A percentile compares a stretch with the other conserved stretches of the same genome.
phyloP scores from a whole-genome alignment of 805 yeast species.

The Yarrowia alimentaria region DNA sequence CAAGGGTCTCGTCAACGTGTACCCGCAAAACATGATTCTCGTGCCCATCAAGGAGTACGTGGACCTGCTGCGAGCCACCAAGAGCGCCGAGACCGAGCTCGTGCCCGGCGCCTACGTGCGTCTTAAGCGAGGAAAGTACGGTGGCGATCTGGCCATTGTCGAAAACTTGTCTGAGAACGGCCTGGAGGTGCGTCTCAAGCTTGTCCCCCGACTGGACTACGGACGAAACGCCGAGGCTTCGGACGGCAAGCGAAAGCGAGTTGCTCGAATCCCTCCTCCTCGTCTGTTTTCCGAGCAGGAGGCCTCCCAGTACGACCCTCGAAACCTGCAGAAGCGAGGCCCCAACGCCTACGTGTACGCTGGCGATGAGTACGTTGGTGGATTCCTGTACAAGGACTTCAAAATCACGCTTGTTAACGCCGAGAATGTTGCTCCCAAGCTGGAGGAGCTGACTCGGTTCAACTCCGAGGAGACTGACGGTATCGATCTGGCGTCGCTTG shows the following conservation, averaged over 20 bases:
- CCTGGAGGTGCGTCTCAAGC: slow-evolving; percentile 85
- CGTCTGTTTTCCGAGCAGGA: slow-evolving; percentile 84
- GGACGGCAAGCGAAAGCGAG: slow-evolving; percentile 52
- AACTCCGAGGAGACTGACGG: slow-evolving; percentile 75
- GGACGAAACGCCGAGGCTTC: slow-evolving; percentile 51
- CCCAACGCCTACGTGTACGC: slow-evolving; percentile 65
- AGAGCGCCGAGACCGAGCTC: slow-evolving; percentile 80
- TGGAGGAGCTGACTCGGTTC: slow-evolving; percentile 84
- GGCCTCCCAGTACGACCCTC: slow-evolving; percentile 80
- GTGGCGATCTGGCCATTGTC: slow-evolving; percentile 89
- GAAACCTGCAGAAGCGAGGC: slow-evolving; percentile 56
- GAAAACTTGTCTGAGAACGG: slow-evolving; percentile 94
- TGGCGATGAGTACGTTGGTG: slow-evolving; percentile 87
- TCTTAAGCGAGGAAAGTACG: slow-evolving; percentile 84
- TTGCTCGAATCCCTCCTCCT: slow-evolving; percentile 67
- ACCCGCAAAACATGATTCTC: slow-evolving; percentile 65
- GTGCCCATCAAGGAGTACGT: slow-evolving; percentile 97
- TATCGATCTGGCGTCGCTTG: slow-evolving; percentile 82
- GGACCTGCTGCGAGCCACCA: slow-evolving; percentile 83
- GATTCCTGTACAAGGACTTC: slow-evolving; percentile 82
- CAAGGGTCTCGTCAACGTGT: slow-evolving; percentile 86
- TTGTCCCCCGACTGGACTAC: slow-evolving; percentile 92
- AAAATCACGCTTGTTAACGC: slow-evolving; percentile 78
- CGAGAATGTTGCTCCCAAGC: slow-evolving; percentile 73
- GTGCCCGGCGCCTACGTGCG: slow-evolving; percentile 93